A percentile compares a stretch with the other conserved stretches of the same genome.
Conservation (phyloP, 2,329 filamentous ascomycete genomes). For the Xylariales sp. region DNA sequence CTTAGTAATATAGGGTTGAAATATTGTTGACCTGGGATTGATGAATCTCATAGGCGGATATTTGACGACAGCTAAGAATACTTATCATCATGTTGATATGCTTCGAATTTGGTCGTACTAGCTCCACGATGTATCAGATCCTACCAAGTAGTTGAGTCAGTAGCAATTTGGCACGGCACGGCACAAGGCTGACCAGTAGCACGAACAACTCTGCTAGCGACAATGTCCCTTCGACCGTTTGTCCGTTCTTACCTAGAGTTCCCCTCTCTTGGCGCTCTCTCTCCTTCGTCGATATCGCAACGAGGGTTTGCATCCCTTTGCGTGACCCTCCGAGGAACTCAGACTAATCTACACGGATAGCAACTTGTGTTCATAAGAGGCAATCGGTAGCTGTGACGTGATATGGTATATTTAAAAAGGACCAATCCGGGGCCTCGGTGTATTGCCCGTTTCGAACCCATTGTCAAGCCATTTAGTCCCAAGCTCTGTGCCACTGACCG, state of each 20-base stretch:
- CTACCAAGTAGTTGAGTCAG: background rate
- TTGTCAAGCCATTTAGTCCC: conserved; percentile 2
- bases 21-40: background rate
- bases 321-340: too few relatives aligned
- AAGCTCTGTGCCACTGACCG: conserved; percentile 1
- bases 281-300: background rate
- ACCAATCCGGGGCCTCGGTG: too few relatives aligned
- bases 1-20: background rate
- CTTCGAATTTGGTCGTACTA: background rate
- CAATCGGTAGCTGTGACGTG: too few relatives aligned
- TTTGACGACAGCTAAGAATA: background rate
- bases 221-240: background rate
- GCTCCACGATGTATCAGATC: background rate
- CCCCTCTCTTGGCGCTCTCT: background rate
- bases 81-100: background rate
- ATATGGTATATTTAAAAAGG: conserved; percentile 1
- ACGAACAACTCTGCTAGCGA: background rate
- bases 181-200: background rate
- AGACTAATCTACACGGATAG: too few relatives aligned
- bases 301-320: background rate
- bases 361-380: too few relatives aligned
- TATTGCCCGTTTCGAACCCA: conserved; percentile 1
- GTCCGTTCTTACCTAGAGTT: background rate
- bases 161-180: background rate
- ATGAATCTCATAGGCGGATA: background rate